Base-by-base conservation (phyloP, 768 basidiomycete genomes). In the Mrakia blollopis region DNA sequence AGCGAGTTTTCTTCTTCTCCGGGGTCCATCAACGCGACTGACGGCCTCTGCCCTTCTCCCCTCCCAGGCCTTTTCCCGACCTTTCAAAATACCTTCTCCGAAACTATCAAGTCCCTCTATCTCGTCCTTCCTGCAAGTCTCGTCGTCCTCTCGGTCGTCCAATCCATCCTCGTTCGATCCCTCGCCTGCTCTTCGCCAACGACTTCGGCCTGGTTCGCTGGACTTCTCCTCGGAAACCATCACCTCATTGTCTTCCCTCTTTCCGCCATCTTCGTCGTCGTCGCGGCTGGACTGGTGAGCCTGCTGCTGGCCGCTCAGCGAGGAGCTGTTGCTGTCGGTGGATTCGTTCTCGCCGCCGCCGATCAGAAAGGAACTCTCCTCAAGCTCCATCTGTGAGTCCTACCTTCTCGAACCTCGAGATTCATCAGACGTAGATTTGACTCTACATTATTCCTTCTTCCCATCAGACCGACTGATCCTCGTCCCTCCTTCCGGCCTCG, bases 51-150 rank as follows among this genome's bases (percentile, higher is more conserved):
- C 35, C 50, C 23, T 10, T 69, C 41, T 69, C 11, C n/a, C 57
- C 50, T 41, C 10, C 30, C 67, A 80, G 80, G 61, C 7, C 16
- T 62, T 0, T 79, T 81, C 61, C 70, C 79, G 2, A 35, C 80
- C 1, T 81, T 82, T 41, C 78, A 72, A 8, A 32, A 30, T 1
- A 63, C 75, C 21, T 18, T 80, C 39, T 67, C 62, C n/a, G 35
- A 68, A n/a, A 39, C 25, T 0, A 39, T 68, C 18, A 1, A 30
- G 14, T 2, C 44, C 69, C 54, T 32, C n/a, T 5, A 28, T 14
- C 13, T 71, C 69, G 28, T n/a, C 28, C 44, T 71, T 10, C 50
- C 54, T 9, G 32, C 35, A 35, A 39, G 35, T 35, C 71, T 71
- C 50, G n/a, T 71, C 28, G 44, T 2, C 18, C 44, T 47, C 25